Evolutionary conservation across 495 filamentous ascomycete genomes (phyloP).

Genomic region (Penicillium fimorum): DNA sequence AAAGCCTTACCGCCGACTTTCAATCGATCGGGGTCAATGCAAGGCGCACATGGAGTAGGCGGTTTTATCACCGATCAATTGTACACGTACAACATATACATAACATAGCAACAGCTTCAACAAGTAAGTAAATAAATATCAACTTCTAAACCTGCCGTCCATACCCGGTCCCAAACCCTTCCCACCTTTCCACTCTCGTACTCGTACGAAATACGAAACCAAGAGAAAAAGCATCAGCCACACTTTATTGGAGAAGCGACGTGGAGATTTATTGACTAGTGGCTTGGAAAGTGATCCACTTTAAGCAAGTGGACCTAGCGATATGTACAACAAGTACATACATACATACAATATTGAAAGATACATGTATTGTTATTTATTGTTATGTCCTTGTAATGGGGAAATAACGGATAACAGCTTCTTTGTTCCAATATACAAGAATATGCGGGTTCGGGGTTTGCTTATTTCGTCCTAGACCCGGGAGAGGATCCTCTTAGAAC

Average conservation of each 20-base stretch:
- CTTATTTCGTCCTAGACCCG: background rate
- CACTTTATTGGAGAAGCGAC: background rate
- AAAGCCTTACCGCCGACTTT: background rate
- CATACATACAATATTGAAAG: background rate
- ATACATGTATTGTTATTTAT: background rate
- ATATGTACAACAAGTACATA: background rate
- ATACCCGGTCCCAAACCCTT: background rate
- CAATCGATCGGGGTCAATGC: background rate
- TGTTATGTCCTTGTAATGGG: background rate
- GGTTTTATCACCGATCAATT: background rate
- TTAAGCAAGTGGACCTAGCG: background rate
- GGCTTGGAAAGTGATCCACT: conserved; percentile 15
- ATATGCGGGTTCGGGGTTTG: background rate
- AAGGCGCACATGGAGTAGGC: background rate
- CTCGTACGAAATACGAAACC: conserved; percentile 12
- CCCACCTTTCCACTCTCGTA: conserved; percentile 7
- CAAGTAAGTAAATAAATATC: background rate
- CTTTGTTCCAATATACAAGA: background rate
- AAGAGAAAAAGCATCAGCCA: background rate
- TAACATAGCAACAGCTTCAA: background rate
- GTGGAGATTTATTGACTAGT: conserved; percentile 13
- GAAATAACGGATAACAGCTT: background rate
- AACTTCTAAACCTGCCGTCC: background rate
- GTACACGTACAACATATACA: background rate
- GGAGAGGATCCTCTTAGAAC: background rate